phyloP scores from a whole-genome alignment of 768 basidiomycete species.

The Collybiopsis luxurians region DNA sequence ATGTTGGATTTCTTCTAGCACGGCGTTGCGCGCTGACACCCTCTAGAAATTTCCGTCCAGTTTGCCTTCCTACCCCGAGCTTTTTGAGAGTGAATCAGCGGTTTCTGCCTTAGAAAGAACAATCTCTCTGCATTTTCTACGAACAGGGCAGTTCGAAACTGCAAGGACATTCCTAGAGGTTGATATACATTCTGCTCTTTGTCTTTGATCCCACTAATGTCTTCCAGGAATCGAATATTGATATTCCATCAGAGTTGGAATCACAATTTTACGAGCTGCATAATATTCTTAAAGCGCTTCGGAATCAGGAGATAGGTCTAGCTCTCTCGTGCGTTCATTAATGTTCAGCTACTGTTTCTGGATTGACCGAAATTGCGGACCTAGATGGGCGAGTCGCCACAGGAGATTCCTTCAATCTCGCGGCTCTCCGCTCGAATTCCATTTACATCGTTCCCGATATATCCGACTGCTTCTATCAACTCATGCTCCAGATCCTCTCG shows the following conservation, averaged over 20 bases:
- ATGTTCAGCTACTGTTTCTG: slow-evolving; percentile 7
- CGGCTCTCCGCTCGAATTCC: slow-evolving; percentile 82
- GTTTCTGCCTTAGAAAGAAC: slow-evolving; percentile 62
- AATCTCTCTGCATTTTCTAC: slow-evolving; percentile 72
- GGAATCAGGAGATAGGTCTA: slow-evolving; percentile 62
- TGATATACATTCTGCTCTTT: slow-evolving; percentile 18
- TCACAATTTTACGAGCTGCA: slow-evolving; percentile 69
- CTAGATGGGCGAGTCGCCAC: slow-evolving; percentile 80
- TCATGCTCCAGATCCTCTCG: slow-evolving; percentile 51
- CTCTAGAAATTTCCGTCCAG: slow-evolving; percentile 55
- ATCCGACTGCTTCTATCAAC: slow-evolving; percentile 70
- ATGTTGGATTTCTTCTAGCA: not conserved
- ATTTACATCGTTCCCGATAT: slow-evolving; percentile 89
- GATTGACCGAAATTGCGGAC: not conserved
- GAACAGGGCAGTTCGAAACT: slow-evolving; percentile 78
- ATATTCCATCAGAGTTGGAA: slow-evolving; percentile 49
- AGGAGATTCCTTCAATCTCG: slow-evolving; percentile 62
- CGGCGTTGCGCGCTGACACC: not conserved
- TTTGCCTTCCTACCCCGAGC: slow-evolving; percentile 63
- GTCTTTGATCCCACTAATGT: slow-evolving; percentile 1
- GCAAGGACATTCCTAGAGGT: slow-evolving; percentile 77
- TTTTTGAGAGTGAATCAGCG: slow-evolving; percentile 63
- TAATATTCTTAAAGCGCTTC: slow-evolving; percentile 65
- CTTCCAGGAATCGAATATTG: slow-evolving; percentile 62
- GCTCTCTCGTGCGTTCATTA: slow-evolving; percentile 66